phyloP scores from a whole-genome alignment of 1,139 yeast species.

The Pichia sp. region DNA sequence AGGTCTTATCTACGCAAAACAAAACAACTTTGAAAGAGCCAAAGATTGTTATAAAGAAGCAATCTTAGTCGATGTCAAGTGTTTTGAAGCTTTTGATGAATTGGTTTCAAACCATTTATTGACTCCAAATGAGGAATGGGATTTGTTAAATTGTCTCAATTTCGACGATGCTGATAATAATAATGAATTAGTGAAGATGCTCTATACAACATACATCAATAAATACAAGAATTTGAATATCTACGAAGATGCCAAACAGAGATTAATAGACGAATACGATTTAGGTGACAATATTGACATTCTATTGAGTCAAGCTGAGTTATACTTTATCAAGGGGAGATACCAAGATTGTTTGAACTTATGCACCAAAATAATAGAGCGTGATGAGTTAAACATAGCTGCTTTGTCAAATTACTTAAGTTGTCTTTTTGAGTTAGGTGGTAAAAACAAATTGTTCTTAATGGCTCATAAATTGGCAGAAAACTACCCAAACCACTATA shows the following conservation, averaged over 20 bases:
- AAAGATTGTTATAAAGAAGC: slow-evolving; percentile 90
- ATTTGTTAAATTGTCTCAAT: slow-evolving; percentile 61
- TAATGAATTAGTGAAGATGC: slow-evolving; percentile 70
- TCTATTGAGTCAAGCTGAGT: slow-evolving; percentile 67
- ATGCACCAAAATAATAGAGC: slow-evolving; percentile 59
- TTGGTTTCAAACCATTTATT: slow-evolving; percentile 70
- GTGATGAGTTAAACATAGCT: slow-evolving; percentile 72
- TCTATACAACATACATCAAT: slow-evolving; percentile 76
- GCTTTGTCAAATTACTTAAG: slow-evolving; percentile 79
- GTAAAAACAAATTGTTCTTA: slow-evolving; percentile 75
- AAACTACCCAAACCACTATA: slow-evolving; percentile 74
- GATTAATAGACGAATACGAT: slow-evolving; percentile 69
- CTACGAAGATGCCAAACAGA: slow-evolving; percentile 64
- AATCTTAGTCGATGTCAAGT: slow-evolving; percentile 80
- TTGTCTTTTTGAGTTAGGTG: slow-evolving; percentile 82
- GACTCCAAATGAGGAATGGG: slow-evolving; percentile 90
- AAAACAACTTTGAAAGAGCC: slow-evolving; percentile 83
- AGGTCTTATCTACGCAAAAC: slow-evolving; percentile 81
- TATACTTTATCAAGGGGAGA: slow-evolving; percentile 72
- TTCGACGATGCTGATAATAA: slow-evolving; percentile 79
- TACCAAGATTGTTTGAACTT: slow-evolving; percentile 73
- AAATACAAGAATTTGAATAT: slow-evolving; percentile 63
- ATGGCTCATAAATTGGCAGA: slow-evolving; percentile 88
- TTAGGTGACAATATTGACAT: slow-evolving; percentile 70
- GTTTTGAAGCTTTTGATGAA: slow-evolving; percentile 91